Evolutionary conservation across 768 basidiomycete species (phyloP), one percentile per base, ranked within the genome.

Genomic region (Suillus luteus): DNA sequence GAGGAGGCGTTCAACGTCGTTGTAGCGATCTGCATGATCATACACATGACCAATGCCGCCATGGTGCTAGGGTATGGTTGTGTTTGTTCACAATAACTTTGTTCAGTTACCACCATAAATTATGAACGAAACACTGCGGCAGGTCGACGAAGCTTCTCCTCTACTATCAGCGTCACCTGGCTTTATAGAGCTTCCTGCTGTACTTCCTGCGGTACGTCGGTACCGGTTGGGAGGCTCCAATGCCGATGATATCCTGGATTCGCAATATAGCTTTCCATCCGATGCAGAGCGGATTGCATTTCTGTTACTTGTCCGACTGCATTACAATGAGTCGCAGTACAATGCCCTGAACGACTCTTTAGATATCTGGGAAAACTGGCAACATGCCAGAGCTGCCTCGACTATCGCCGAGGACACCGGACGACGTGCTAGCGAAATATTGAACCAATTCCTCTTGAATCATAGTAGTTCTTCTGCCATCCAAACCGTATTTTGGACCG

Each of bases 401-500:
- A 62, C 67, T 24, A 72, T 76, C 27, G 61, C 76, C 2, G 60
- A 75, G 14, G 67, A 72, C 7, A 66, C 82, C 3, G 80, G 83
- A 49, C 67, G 68, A 10, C 73, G 72, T 40, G 68, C 82, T 22
- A 48, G 68, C 5, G 67, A 68, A 9, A 61, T 80, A 2, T 86
- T 84, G 84, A 66, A 69, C 6, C 62, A 70, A 17, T 86, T 83
- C 68, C 72, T 86, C 11, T 65, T 71, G 17, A 77, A 76, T 22
- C 77, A 78, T 59, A 79, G 80, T 19, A 76, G 72, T 27, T 65
- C 75, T 10, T 69, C 68, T 27, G 81, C 86, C 60, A 74, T 87
- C 19, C 78, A 84, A 58, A 76, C 77, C 5, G 75, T 81, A 15
- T 70, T 88, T 33, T 87, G 86, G 86, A 74, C 76, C 6, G 62